A percentile compares a stretch with the other conserved stretches of the same genome.
phyloP scores from a whole-genome alignment of 2,329 filamentous ascomycete genomes.

The Fusarium sp. region DNA sequence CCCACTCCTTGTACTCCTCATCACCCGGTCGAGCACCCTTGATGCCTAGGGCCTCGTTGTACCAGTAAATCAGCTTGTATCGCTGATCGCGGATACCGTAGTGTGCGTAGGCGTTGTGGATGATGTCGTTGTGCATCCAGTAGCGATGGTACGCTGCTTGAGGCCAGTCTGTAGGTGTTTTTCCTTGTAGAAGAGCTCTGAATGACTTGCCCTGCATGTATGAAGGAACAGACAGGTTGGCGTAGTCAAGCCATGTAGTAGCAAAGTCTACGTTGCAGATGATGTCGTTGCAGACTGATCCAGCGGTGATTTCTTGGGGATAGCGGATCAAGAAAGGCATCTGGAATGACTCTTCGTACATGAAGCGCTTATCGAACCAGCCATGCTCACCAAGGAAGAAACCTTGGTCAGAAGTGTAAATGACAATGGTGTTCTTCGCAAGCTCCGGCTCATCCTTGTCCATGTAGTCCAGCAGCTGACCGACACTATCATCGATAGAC shows the following conservation, averaged over 20 bases:
- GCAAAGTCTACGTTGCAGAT: slow-evolving; percentile 68
- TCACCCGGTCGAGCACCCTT: slow-evolving; percentile 57
- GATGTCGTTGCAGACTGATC: slow-evolving; percentile 59
- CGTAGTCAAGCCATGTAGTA: slow-evolving; percentile 61
- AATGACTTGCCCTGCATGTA: slow-evolving; percentile 67
- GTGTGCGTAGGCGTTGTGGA: slow-evolving; percentile 65
- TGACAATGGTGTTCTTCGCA: slow-evolving; percentile 60
- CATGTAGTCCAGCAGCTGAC: slow-evolving; percentile 60
- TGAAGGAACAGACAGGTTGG: slow-evolving; percentile 53
- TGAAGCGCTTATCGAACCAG: slow-evolving; percentile 70
- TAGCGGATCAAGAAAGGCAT: slow-evolving; percentile 66
- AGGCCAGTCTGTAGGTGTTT: slow-evolving; percentile 58
- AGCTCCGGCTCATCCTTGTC: slow-evolving; percentile 53
- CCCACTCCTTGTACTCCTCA: slow-evolving; percentile 63
- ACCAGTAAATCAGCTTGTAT: slow-evolving; percentile 70
- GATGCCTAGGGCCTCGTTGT: slow-evolving; percentile 61
- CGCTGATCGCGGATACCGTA: slow-evolving; percentile 64
- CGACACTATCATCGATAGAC: slow-evolving; percentile 64
- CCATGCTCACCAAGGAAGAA: slow-evolving; percentile 69
- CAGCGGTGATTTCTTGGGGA: slow-evolving; percentile 55
- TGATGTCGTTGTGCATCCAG: slow-evolving; percentile 66
- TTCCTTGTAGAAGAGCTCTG: slow-evolving; percentile 51
- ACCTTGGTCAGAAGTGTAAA: slow-evolving; percentile 67
- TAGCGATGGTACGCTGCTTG: slow-evolving; percentile 67
- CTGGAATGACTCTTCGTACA: slow-evolving; percentile 69